Conservation (phyloP, 306 rosid species). For the Phaseolus lunatus region DNA sequence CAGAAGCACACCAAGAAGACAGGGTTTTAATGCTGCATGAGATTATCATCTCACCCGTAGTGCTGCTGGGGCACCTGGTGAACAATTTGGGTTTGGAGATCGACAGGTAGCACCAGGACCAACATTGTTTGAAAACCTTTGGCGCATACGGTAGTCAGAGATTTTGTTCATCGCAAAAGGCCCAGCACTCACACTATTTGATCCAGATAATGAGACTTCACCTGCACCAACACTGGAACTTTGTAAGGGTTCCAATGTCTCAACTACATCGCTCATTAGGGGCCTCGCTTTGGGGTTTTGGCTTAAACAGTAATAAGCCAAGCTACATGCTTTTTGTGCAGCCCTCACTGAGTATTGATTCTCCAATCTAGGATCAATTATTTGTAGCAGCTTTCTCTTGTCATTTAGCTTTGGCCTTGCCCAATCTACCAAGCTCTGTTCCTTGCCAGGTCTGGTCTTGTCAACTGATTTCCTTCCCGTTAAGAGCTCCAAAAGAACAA, state of each 20-base stretch:
- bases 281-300: conserved; percentile 99
- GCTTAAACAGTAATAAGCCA: conserved; percentile 97
- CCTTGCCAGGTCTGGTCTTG: conserved; percentile 94
- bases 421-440: conserved; percentile 99
- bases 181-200: conserved; percentile 54
- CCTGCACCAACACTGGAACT: conserved; percentile 65
- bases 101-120: conserved; percentile 83
- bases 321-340: conserved; percentile 99
- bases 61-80: conserved; percentile 82
- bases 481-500: conserved; percentile 96
- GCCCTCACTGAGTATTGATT: conserved; percentile 93
- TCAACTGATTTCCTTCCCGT: conserved; percentile 95
- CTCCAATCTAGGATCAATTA: conserved; percentile 93
- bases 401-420: conserved; percentile 98
- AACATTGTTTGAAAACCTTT: conserved; percentile 76
- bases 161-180: conserved; percentile 73
- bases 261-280: conserved; percentile 98
- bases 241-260: conserved; percentile 96
- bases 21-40: conserved; percentile 45
- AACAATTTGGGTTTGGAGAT: conserved; percentile 88
- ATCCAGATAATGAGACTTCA: conserved; percentile 67
- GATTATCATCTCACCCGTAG: conserved; percentile 85
- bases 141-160: conserved; percentile 75
- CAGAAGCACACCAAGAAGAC: conserved; percentile 45
- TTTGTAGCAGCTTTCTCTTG: conserved; percentile 95